These are phyloP conservation scores for Taiwanofungus camphoratus DNA, from an alignment of 1,284 basidiomycete species.

Conservation along the genomic window DNA sequence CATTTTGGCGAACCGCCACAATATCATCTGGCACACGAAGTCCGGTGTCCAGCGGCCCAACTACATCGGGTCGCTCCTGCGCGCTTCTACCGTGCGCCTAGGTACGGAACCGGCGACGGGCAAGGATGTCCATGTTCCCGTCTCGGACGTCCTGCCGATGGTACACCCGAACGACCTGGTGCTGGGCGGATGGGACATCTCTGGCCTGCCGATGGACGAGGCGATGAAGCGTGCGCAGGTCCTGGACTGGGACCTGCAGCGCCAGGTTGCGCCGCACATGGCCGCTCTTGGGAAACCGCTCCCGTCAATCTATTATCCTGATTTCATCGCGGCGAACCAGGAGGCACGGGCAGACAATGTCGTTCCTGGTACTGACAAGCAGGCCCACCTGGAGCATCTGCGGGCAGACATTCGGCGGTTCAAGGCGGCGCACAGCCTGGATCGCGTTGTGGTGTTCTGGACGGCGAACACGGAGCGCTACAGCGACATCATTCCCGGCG, in stretches of 20 bases:
- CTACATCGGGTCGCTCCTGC: constrained; percentile 92
- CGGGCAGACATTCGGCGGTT: constrained; percentile 92
- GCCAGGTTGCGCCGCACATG: constrained; percentile 89
- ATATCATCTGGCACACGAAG: constrained; percentile 96
- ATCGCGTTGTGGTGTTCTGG: constrained; percentile 92
- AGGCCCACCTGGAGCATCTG: constrained; percentile 87
- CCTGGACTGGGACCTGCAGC: constrained; percentile 95
- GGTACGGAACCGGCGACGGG: constrained; percentile 80
- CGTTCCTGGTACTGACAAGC: constrained; percentile 83
- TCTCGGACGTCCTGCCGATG: constrained; percentile 95
- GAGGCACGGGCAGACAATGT: constrained; percentile 93
- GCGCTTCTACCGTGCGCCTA: constrained; percentile 91
- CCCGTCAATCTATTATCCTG: constrained; percentile 93
- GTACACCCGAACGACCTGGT: constrained; percentile 99
- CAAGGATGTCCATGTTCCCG: constrained; percentile 91
- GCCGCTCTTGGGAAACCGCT: constrained; percentile 78
- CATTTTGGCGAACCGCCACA: constrained; percentile 93
- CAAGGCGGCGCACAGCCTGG: constrained; percentile 81
- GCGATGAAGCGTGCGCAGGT: constrained; percentile 95
- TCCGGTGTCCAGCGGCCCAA: constrained; percentile 90
- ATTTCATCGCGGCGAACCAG: constrained; percentile 98
- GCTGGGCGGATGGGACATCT: constrained; percentile 98
- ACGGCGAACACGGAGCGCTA: constrained; percentile 99
- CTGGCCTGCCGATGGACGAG: constrained; percentile 77
- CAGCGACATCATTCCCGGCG: constrained; percentile 88